These are phyloP conservation scores for Aspergillus heteromorphus DNA, from an alignment of 495 filamentous ascomycete genomes.

Conservation along the genomic window DNA sequence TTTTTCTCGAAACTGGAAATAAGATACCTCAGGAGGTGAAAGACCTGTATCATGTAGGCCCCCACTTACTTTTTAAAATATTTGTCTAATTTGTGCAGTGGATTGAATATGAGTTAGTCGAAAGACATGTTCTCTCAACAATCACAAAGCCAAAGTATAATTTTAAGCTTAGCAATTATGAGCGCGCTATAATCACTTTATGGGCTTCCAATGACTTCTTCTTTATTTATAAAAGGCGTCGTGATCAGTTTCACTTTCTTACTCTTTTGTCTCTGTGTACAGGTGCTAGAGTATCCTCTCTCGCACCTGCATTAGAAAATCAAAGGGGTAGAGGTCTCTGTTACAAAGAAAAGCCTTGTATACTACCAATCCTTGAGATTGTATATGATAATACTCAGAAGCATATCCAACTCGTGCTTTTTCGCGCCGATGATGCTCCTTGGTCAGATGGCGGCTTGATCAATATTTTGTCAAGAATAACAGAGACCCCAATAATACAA, in stretches of 20 bases:
- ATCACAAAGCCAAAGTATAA: conserved; percentile 5
- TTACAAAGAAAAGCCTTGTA: background rate
- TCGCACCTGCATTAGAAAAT: background rate
- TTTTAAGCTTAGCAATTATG: conserved; percentile 3
- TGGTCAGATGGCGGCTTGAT: conserved; percentile 4
- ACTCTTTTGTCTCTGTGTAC: background rate
- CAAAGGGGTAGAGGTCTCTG: conserved; percentile 1
- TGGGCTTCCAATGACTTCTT: conserved; percentile 1
- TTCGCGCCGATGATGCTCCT: background rate
- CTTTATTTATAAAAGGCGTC: background rate
- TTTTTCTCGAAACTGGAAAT: conserved; percentile 1
- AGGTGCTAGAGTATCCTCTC: background rate
- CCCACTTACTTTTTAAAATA: background rate
- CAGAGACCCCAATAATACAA: conserved; percentile 1
- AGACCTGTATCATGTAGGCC: conserved; percentile 4
- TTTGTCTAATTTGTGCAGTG: background rate
- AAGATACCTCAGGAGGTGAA: background rate
- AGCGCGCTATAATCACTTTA: conserved; percentile 1
- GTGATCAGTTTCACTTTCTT: conserved; percentile 1
- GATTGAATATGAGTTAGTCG: conserved; percentile 5
- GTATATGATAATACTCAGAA: conserved; percentile 2
- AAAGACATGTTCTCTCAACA: background rate
- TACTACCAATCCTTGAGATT: too few relatives aligned
- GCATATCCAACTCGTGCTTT: conserved; percentile 7
- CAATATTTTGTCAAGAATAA: conserved; percentile 7